Evolutionary conservation across 2,329 filamentous ascomycete genomes (phyloP), one percentile per base, ranked within the genome.

Genomic region (Geosmithia morbida): DNA sequence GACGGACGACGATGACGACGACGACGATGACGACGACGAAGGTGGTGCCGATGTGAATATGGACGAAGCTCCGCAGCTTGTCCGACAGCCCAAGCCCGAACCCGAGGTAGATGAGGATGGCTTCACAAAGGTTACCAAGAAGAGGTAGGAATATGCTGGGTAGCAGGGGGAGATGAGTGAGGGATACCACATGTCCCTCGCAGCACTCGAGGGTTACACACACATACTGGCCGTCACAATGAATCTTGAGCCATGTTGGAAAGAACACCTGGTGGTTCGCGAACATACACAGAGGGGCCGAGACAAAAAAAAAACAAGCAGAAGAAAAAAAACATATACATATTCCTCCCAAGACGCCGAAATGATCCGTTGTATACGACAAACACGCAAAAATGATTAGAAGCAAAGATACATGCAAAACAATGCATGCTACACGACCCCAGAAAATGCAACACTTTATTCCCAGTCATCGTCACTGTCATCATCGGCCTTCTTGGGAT

Each of bases 21-120:
- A 74, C 6, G 78, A 79, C 7, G 79, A 77, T 29, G 77, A 74
- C 2, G 71, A 73, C 2, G 67, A 71, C 10, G 75, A 71, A 10
- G 72, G 71, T 2, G 69, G 69, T 16, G 71, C 66, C 6, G 80
- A 82, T 59, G 71, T 79, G 11, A 73, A 82, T 45, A 85, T 86
- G 81, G 75, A 68, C 41, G 83, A 87, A 51, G 84, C 83, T 37
- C 79, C 83, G 7, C 64, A 73, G 43, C 62, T 84, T 51, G 74
- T 80, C 41, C 59, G 69, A 40, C 68, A 60, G 43, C 67, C 70
- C 14, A 85, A 80, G 65, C 62, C 70, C 16, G 73, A 76, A 58
- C 83, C 85, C 0, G 78, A 87, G 61, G 71, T 89, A 43, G 85
- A 90, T 61, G 84, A 88, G 54, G 85, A 90, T 58, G 85, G 85